phyloP scores from a whole-genome alignment of 1,139 yeast species.

The Saccharomyces hybrid region DNA sequence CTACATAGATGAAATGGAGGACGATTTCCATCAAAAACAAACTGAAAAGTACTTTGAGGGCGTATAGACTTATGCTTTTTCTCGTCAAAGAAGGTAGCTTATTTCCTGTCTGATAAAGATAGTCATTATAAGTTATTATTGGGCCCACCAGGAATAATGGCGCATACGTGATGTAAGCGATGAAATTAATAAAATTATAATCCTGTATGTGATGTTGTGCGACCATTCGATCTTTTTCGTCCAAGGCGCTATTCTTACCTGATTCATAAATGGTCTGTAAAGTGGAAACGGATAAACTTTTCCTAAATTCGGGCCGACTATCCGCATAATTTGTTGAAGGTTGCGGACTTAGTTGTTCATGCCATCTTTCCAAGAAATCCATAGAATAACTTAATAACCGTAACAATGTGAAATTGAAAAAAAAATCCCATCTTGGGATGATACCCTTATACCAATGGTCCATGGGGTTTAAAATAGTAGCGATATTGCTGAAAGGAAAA shows the following conservation, averaged over 20 bases:
- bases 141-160: constrained; percentile 97
- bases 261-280: constrained; percentile 27
- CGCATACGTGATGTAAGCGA: constrained; percentile 73
- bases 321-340: not conserved
- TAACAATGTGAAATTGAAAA: constrained; percentile 80
- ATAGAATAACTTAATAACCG: constrained; percentile 77
- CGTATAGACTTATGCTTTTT: constrained; percentile 54
- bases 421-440: constrained; percentile 90
- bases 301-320: constrained; percentile 8
- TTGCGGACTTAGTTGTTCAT: not conserved
- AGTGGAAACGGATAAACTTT: constrained; percentile 19
- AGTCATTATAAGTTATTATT: constrained; percentile 85
- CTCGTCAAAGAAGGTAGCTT: constrained; percentile 47
- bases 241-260: constrained; percentile 23
- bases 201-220: constrained; percentile 55
- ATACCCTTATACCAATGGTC: constrained; percentile 64
- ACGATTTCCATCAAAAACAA: constrained; percentile 81
- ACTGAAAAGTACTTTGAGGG: constrained; percentile 61
- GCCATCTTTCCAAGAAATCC: constrained; percentile 47
- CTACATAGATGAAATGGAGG: constrained; percentile 84
- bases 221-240: constrained; percentile 61
- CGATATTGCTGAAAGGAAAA: constrained; percentile 41
- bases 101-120: constrained; percentile 52
- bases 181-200: constrained; percentile 55
- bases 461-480: constrained; percentile 38